Percentiles rank a stretch among this genome's conserved stretches.
Conservation (phyloP, 192 early-diverging fungal species). For the Rhizoclosmatium sp. region DNA sequence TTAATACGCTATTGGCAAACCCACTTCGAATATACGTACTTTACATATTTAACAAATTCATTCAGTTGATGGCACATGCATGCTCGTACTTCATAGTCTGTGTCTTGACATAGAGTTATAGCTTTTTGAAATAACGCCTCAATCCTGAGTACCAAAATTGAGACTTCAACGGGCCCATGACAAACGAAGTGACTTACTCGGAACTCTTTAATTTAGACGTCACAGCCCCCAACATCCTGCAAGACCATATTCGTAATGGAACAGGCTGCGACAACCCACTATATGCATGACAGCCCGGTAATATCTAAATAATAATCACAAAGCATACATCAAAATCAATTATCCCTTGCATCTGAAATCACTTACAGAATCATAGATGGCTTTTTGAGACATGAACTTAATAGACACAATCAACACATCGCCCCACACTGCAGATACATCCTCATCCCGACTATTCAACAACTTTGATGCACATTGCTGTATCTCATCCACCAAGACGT, state of each 20-base stretch:
- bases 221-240: conserved; percentile 54
- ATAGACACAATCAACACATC: conserved; percentile 54
- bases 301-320: conserved; percentile 41
- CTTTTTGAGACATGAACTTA: conserved; percentile 47
- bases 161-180: neutral
- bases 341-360: neutral
- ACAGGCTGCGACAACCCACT: conserved; percentile 56
- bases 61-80: conserved; percentile 62
- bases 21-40: conserved; percentile 18
- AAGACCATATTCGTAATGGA: conserved; percentile 53
- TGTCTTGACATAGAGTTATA: conserved; percentile 58
- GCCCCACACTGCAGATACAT: conserved; percentile 49
- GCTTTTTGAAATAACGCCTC: conserved; percentile 49
- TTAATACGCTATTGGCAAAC: too few relatives aligned
- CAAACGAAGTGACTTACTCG: conserved; percentile 34
- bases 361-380: conserved; percentile 48
- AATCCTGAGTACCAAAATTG: conserved; percentile 25
- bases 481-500: conserved; percentile 26
- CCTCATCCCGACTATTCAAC: conserved; percentile 47
- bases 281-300: conserved; percentile 49
- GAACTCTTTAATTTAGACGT: conserved; percentile 43
- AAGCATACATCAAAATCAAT: neutral
- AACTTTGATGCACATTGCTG: conserved; percentile 41
- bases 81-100: conserved; percentile 61
- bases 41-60: conserved; percentile 47